Conservation (phyloP, 2,329 filamentous ascomycete species). For the Paradendryphiella salina region DNA sequence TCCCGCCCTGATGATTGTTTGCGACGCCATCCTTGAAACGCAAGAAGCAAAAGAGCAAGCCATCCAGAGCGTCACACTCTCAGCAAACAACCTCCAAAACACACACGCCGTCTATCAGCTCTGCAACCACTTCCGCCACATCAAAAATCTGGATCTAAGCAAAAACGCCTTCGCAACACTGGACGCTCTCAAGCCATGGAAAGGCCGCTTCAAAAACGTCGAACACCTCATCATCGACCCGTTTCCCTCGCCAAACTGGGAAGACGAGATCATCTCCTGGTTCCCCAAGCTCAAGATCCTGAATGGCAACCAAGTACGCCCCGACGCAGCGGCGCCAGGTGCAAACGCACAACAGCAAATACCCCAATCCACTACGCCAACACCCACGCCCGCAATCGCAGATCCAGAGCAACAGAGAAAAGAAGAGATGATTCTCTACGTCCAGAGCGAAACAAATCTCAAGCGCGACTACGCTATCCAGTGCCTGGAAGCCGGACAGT, state of each 20-base stretch:
- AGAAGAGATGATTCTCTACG: conserved; percentile 69
- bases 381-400: neutral
- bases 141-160: conserved; percentile 87
- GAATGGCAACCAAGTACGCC: conserved; percentile 74
- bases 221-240: conserved; percentile 74
- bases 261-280: conserved; percentile 73
- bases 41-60: conserved; percentile 72
- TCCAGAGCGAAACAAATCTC: conserved; percentile 79
- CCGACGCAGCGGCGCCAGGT: conserved; percentile 54
- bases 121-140: conserved; percentile 76
- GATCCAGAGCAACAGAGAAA: conserved; percentile 51
- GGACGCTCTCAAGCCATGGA: conserved; percentile 73
- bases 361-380: conserved; percentile 22
- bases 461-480: conserved; percentile 75
- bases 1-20: conserved; percentile 85
- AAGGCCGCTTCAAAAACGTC: conserved; percentile 74
- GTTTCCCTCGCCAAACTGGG: conserved; percentile 56
- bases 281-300: conserved; percentile 79
- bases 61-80: conserved; percentile 79
- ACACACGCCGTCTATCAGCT: conserved; percentile 74
- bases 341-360: conserved; percentile 5
- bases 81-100: conserved; percentile 75
- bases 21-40: conserved; percentile 74
- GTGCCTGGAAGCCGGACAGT: conserved; percentile 77
- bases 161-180: conserved; percentile 75